phyloP scores from a whole-genome alignment of 176 grass and related monocot species.

The Eleusine indica region DNA sequence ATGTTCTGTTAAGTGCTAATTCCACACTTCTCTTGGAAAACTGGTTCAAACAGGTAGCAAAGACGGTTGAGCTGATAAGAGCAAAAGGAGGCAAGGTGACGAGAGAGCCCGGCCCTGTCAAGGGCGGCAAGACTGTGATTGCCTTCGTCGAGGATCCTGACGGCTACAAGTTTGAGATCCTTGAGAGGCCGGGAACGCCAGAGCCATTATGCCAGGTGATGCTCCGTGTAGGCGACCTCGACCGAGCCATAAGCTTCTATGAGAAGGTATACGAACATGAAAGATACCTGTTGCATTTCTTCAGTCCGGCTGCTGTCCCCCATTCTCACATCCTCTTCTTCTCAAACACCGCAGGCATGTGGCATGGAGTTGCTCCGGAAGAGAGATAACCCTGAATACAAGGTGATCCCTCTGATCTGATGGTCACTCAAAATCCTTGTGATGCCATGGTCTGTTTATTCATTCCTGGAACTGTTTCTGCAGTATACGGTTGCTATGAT shows the following conservation, averaged over 20 bases:
- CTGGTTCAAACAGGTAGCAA: slow-evolving; percentile 46
- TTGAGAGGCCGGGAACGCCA: slow-evolving; percentile 60
- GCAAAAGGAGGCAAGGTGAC: slow-evolving; percentile 72
- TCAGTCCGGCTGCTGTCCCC: not conserved
- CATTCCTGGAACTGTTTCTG: not conserved
- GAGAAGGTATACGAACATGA: slow-evolving; percentile 45
- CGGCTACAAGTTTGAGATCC: slow-evolving; percentile 87
- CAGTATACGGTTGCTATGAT: slow-evolving; percentile 69
- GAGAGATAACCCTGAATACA: slow-evolving; percentile 67
- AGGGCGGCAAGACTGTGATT: slow-evolving; percentile 64
- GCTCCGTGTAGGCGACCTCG: slow-evolving; percentile 64
- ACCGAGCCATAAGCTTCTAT: slow-evolving; percentile 69
- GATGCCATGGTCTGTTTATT: not conserved
- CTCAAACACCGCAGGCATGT: slow-evolving; percentile 42
- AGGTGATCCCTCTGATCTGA: slow-evolving; percentile 43
- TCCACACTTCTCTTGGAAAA: not conserved
- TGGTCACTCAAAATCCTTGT: not conserved
- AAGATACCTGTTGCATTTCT: not conserved
- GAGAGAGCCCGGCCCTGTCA: slow-evolving; percentile 58
- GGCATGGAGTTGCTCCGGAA: slow-evolving; percentile 70
- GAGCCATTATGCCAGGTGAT: slow-evolving; percentile 80
- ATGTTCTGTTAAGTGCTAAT: not conserved
- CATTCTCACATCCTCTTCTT: not conserved
- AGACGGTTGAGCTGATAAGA: slow-evolving; percentile 57
- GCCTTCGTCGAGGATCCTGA: slow-evolving; percentile 79